Evolutionary conservation across 306 rosid species (phyloP).

Genomic region (Malus domestica): DNA sequence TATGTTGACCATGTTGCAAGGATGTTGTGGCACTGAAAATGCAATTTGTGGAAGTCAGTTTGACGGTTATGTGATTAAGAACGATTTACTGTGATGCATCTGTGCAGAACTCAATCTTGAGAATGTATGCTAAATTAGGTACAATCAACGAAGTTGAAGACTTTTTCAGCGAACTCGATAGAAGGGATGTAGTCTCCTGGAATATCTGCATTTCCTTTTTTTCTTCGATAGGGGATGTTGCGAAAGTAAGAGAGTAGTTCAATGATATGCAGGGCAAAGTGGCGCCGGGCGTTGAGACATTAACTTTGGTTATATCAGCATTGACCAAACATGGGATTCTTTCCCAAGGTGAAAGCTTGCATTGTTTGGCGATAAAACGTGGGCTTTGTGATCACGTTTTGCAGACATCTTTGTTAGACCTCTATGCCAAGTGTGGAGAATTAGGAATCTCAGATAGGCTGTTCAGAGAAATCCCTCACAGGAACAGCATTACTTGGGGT

Average conservation of each 20-base stretch:
- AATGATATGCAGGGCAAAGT: slow-evolving; percentile 22
- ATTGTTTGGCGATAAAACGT: slow-evolving; percentile 33
- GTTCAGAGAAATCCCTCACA: slow-evolving; percentile 24
- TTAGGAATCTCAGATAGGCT: slow-evolving; percentile 30
- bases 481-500: slow-evolving; percentile 36
- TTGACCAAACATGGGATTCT: slow-evolving; percentile 28
- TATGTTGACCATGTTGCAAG: slow-evolving; percentile 42
- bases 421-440: slow-evolving; percentile 40
- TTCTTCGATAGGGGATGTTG: slow-evolving; percentile 19
- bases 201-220: slow-evolving; percentile 38
- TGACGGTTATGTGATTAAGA: slow-evolving; percentile 40
- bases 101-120: slow-evolving; percentile 40
- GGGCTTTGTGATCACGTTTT: slow-evolving; percentile 43
- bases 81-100: slow-evolving; percentile 29
- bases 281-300: slow-evolving; percentile 25
- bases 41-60: slow-evolving; percentile 28
- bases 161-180: slow-evolving; percentile 29
- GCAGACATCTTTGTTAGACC: slow-evolving; percentile 38
- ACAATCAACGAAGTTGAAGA: slow-evolving; percentile 24
- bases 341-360: slow-evolving; percentile 30
- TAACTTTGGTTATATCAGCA: slow-evolving; percentile 38
- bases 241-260: slow-evolving; percentile 25
- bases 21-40: slow-evolving; percentile 10
- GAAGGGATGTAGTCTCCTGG: slow-evolving; percentile 39
- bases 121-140: slow-evolving; percentile 34